Evolutionary conservation across 2,329 filamentous ascomycete genomes (phyloP).

Genomic region (Ophiostoma sp.): DNA sequence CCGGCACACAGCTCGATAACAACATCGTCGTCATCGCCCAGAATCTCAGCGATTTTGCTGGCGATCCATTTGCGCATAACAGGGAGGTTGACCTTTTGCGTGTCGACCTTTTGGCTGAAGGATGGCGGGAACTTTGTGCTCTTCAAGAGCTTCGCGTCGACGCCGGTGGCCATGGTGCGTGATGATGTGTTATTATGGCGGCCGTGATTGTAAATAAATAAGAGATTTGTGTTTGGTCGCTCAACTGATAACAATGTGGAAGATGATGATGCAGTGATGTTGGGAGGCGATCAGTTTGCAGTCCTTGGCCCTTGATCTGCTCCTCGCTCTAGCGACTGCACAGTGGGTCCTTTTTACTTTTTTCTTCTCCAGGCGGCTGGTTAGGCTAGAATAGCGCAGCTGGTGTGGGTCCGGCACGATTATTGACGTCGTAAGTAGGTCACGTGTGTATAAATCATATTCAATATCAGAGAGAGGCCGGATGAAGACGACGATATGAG

Average conservation of each 20-base stretch:
- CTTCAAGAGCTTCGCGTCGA: conserved; percentile 83
- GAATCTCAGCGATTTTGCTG: conserved; percentile 75
- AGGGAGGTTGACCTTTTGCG: conserved; percentile 92
- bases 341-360: background rate
- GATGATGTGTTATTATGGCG: background rate
- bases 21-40: conserved; percentile 92
- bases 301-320: background rate
- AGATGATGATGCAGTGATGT: background rate
- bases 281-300: background rate
- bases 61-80: conserved; percentile 95
- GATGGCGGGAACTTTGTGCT: conserved; percentile 90
- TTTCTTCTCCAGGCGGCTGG: conserved; percentile 2
- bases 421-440: background rate
- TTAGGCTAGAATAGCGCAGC: background rate
- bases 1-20: conserved; percentile 79
- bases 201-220: background rate
- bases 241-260: background rate
- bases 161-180: conserved; percentile 66
- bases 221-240: background rate
- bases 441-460: background rate
- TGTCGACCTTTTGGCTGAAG: conserved; percentile 94
- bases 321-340: background rate
- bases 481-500: background rate
- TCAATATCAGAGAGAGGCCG: background rate
- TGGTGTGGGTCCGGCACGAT: background rate